Base-by-base conservation (phyloP, 208 protist genomes). In the Crithidia bombi region DNA sequence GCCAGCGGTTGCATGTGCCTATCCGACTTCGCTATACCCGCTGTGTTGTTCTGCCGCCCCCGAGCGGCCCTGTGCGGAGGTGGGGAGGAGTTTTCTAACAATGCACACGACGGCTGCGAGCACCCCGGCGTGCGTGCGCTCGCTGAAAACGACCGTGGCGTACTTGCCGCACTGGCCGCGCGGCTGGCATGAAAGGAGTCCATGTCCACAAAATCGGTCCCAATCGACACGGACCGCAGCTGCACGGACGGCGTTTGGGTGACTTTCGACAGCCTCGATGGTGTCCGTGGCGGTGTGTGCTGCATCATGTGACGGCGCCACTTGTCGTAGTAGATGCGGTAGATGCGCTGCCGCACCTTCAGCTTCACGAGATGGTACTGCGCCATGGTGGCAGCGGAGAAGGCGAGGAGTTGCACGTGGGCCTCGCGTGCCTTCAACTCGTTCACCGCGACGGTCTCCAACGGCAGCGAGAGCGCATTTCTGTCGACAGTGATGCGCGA, bases 261-360 rank as follows among this genome's bases (percentile, higher is more conserved):
- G 14, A 10, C 44, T 6, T 23, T 50, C 0, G 52, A 57, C 14
- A 19, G 0, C 21, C 15, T 38, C n/a, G 38, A 52, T 44, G 11
- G 36, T 23, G 52, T 7, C 41, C 9, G 14, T 10, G 9, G 23
- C 12, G 56, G 23, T 23, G 3, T 30, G 14, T 12, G 32, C 5
- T 23, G 44, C 25, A 17, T 1, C 3, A 61, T 2, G 4, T 1
- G n/a, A n/a, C 1, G 19, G 25, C 10, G 7, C 85, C 85, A 91
- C 43, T 78, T 75, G 19, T 79, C 56, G 50, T 85, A 91, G 72
- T 82, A 91, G 46, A 62, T 39, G n/a, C 82, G 67, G 51, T 77
- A 75, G 52, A 81, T 28, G 28, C 74, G 73, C 69, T 84, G 75
- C 19, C 39, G 26, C 47, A 78, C 68, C 26, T 56, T 71, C 32